Evolutionary conservation across 2,329 filamentous ascomycete genomes (phyloP), one percentile per base, ranked within the genome.

Genomic region (Penicillium occitanis): DNA sequence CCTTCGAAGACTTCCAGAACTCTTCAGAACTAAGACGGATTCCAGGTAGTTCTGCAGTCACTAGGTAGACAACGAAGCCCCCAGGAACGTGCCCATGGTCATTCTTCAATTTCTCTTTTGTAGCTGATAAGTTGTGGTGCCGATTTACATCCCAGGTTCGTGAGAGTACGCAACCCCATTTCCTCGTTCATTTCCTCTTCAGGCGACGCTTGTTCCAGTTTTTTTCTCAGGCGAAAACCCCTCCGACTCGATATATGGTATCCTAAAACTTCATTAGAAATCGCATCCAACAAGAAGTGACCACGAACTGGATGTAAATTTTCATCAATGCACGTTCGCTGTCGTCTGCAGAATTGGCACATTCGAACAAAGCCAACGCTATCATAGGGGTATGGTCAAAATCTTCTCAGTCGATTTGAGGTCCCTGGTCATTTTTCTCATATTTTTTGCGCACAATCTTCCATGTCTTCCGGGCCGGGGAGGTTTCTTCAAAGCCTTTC

Each of bases 251-350:
- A 11, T n/a, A n/a, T 62, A 50, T 51, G 44, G 59, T 14, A 62
- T 62, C 44, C 59, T 62, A 30, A 11, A 46, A 61, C 7, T 25
- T 50, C 25, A 25, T 61, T 48, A 62, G 44, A 35, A 37, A 6
- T n/a, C 14, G 48, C 8, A 62, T 37, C 3, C 14, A 33, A 51
- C 22, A n/a, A 50, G 59, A 30, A 33, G 8, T 35, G 58, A 28
- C 14, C 14, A 62, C 60, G n/a, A 14, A 62, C 60, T 62, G 60
- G 11, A 51, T 62, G 44, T 62, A 62, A 7, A 51, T 51, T 51
- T 62, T 62, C 60, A 62, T 37, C 1, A 37, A 37, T 14, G 35
- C 35, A 14, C 35, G 35, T 37, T 37, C 13, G 11, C 35, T 37
- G 35, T 4, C 11, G 35, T 37, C 10, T 37, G 35, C 35, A 14